Evolutionary conservation across 2,329 filamentous ascomycete species (phyloP).

Genomic region (Arachnopeziza araneosa): DNA sequence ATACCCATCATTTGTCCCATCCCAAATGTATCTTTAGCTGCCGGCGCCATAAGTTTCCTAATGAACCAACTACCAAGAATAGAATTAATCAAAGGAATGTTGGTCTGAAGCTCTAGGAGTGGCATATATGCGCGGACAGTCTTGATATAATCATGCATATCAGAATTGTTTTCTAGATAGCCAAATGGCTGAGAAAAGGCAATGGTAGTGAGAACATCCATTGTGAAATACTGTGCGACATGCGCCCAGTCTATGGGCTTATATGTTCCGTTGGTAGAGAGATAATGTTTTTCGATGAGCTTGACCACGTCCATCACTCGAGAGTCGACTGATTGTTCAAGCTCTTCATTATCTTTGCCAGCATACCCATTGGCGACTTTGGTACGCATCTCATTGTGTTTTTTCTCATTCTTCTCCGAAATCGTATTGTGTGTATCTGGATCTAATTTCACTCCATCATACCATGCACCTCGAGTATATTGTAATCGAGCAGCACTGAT

Average conservation of each 20-base stretch:
- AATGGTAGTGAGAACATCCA: slow-evolving; percentile 49
- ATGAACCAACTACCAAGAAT: slow-evolving; percentile 32
- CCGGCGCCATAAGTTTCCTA: slow-evolving; percentile 38
- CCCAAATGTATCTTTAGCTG: slow-evolving; percentile 34
- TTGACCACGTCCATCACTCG: slow-evolving; percentile 41
- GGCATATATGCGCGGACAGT: slow-evolving; percentile 26
- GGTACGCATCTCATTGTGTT: slow-evolving; percentile 38
- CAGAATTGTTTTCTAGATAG: slow-evolving; percentile 41
- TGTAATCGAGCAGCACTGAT: slow-evolving; percentile 12
- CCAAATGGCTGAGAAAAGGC: slow-evolving; percentile 47
- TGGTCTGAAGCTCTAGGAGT: neutral
- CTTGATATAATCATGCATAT: slow-evolving; percentile 43
- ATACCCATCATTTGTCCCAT: slow-evolving; percentile 42
- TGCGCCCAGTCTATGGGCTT: slow-evolving; percentile 42
- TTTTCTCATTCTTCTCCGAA: slow-evolving; percentile 41
- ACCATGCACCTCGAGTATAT: slow-evolving; percentile 14
- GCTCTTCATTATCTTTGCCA: slow-evolving; percentile 42
- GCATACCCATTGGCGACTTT: slow-evolving; percentile 51
- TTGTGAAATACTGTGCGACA: slow-evolving; percentile 46
- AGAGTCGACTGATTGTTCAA: slow-evolving; percentile 44
- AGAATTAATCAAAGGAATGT: slow-evolving; percentile 36
- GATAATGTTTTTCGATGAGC: slow-evolving; percentile 45
- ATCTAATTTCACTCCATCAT: slow-evolving; percentile 45
- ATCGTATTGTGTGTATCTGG: slow-evolving; percentile 48
- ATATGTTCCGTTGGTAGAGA: slow-evolving; percentile 32